phyloP scores from a whole-genome alignment of 2,329 filamentous ascomycete genomes.

The Pseudocercospora crystallina region DNA sequence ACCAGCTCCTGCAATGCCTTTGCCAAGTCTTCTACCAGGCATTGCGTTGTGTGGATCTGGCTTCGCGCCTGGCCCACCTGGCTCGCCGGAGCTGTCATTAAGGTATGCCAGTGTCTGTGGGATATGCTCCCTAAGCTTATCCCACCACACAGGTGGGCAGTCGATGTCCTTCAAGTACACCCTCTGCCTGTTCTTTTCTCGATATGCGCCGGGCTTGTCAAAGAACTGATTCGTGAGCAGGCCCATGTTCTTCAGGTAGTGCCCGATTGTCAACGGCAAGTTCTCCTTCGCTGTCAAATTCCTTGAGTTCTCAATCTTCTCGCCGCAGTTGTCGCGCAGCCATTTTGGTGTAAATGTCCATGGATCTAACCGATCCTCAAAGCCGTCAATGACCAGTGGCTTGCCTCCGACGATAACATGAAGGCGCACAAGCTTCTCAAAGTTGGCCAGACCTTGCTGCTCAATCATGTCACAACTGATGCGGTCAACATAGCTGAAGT shows the following conservation, averaged over 20 bases:
- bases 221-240: conserved; percentile 79
- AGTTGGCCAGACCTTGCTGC: conserved; percentile 71
- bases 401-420: conserved; percentile 84
- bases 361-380: conserved; percentile 71
- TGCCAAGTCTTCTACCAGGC: conserved; percentile 50
- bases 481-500: conserved; percentile 83
- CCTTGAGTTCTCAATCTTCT: conserved; percentile 80
- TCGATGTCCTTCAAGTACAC: conserved; percentile 98
- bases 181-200: conserved; percentile 76
- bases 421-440: conserved; percentile 80
- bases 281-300: conserved; percentile 73
- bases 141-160: conserved; percentile 82
- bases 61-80: conserved; percentile 56
- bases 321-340: conserved; percentile 75
- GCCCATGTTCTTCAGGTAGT: conserved; percentile 86
- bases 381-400: conserved; percentile 87
- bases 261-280: conserved; percentile 80
- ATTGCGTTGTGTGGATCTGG: conserved; percentile 44
- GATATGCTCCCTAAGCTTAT: conserved; percentile 73
- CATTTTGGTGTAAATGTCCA: conserved; percentile 78
- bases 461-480: conserved; percentile 78
- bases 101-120: conserved; percentile 85
- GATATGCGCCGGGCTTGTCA: conserved; percentile 67
- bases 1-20: conserved; percentile 69
- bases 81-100: conserved; percentile 70